Base-by-base conservation (phyloP, 345 rosid genomes). In the Hypericum perforatum region DNA sequence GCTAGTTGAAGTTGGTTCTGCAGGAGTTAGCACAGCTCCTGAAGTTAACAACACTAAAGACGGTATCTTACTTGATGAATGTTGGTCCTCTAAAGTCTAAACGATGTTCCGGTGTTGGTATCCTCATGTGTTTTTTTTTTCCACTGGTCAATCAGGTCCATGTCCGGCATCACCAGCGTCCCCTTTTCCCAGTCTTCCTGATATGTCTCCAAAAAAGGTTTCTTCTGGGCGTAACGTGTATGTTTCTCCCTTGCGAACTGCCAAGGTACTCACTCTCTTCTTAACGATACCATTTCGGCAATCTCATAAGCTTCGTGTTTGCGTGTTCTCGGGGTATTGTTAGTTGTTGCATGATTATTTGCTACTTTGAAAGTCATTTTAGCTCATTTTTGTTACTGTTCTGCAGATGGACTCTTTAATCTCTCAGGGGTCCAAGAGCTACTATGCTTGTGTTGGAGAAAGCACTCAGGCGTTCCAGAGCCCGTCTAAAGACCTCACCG, bases 391-490 rank as follows among this genome's bases (percentile, higher is more conserved):
- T 5, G 2, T 52, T 48, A 49, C 11, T 47, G 32, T 50, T 62
- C n/a, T 65, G 57, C 66, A 83, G 98, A 85, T 83, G 97, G 98
- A 92, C 69, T 95, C 98, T 52, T 66, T 89, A 37, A 88, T 88
- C 52, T 85, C 89, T 43, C 85, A 88, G 62, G 78, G 86, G 74
- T 76, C 91, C 9, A 85, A 73, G 69, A 92, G 98, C 73, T 85
- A 81, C 65, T 92, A 92, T 60, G 95, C 97, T 49, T 88, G 96
- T 76, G 96, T 92, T 53, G 98, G 98, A 59, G 99, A 92, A 78
- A 88, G 97, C 65, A 92, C 97, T 7, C 97, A 74, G 50, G 97
- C 98, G 13, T 92, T 78, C 66, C 94, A 84, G 67, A 92, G 98
- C 81, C 99, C 99, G 53, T 92, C 99, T 5, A 92, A 92, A 64